Evolutionary conservation across 2,329 filamentous ascomycete genomes (phyloP).

Genomic region (Fusarium sp.): DNA sequence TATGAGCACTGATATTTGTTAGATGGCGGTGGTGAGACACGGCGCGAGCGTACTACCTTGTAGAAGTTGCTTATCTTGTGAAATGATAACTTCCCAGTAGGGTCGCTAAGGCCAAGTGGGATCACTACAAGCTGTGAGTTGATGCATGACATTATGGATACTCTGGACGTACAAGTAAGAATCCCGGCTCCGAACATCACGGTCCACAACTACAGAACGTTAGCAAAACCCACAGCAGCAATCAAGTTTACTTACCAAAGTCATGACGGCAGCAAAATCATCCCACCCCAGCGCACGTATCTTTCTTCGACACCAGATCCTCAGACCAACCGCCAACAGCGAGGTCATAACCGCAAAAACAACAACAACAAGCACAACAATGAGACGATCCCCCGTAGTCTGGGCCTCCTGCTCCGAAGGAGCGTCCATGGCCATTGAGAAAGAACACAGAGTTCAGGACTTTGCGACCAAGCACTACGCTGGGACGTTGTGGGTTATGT

Average conservation of each 20-base stretch:
- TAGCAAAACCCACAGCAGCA: background rate
- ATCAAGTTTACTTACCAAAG: background rate
- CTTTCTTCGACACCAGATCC: slow-evolving; percentile 17
- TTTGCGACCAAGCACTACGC: fast-evolving
- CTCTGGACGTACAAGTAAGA: slow-evolving; percentile 10
- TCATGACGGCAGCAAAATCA: slow-evolving; percentile 18
- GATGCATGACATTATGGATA: background rate
- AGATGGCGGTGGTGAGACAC: no score
- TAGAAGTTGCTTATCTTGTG: background rate
- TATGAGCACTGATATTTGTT: slow-evolving; percentile 35
- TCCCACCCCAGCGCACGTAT: slow-evolving; percentile 11
- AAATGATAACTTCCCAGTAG: background rate
- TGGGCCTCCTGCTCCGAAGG: background rate
- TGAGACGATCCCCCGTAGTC: background rate
- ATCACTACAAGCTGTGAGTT: slow-evolving; percentile 27
- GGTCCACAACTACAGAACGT: background rate
- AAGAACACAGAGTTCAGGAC: no score
- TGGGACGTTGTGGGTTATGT: background rate
- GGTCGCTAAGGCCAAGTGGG: slow-evolving; percentile 15
- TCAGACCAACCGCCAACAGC: slow-evolving; percentile 10
- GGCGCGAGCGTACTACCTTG: slow-evolving; percentile 34
- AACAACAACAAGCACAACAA: background rate
- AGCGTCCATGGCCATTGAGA: background rate
- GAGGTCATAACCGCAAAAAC: background rate
- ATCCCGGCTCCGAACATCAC: slow-evolving; percentile 16